Base-by-base conservation (phyloP, 495 filamentous ascomycete species). In the Aspergillus egyptiacus region DNA sequence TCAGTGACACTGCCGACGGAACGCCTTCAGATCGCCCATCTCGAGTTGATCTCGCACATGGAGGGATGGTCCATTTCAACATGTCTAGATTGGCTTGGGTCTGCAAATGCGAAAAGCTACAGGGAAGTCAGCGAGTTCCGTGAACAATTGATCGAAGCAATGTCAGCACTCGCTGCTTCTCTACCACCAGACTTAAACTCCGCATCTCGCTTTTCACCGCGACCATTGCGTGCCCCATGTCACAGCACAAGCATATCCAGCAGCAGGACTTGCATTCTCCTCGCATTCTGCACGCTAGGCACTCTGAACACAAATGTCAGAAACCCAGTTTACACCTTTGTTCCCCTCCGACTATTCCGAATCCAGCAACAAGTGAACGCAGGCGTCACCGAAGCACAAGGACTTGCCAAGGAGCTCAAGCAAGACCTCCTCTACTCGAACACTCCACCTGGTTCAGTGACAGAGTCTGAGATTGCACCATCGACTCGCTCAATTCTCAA, bases 211-310 rank as follows among this genome's bases (percentile, higher is more conserved):
- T 71, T 83, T 51, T 69, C 73, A 5, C 60, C 77, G 14, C 61
- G 67, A 27, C 69, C 72, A 23, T 58, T 84, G 17, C 50, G 63
- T 32, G 70, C 73, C 0, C 70, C 73, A 13, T 76, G 72, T 53
- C 65, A 59, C 30, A 50, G 50, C 27, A 27, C 50, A 6, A 20
- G 37, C 10, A 34, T 49, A 17, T 41, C 56, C 17, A 54, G 66
- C 19, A 54, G 59, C 56, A 40, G 71, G 56, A 46, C 60, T 54
- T 60, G 59, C 35, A 60, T 63, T 14, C 55, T 83, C 13, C 66
- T 80, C 18, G 64, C 77, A 11, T 83, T 84, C 65, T 76, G 75
- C 38, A 67, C 75, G 11, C 76, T 81, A 31, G 74, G 78, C 50
- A 67, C 74, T 7, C 69, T 83, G 52, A 60, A 74, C 58, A 66